Base-by-base conservation (phyloP, 2,329 filamentous ascomycete genomes). In the Paracoccidioides brasiliensis region DNA sequence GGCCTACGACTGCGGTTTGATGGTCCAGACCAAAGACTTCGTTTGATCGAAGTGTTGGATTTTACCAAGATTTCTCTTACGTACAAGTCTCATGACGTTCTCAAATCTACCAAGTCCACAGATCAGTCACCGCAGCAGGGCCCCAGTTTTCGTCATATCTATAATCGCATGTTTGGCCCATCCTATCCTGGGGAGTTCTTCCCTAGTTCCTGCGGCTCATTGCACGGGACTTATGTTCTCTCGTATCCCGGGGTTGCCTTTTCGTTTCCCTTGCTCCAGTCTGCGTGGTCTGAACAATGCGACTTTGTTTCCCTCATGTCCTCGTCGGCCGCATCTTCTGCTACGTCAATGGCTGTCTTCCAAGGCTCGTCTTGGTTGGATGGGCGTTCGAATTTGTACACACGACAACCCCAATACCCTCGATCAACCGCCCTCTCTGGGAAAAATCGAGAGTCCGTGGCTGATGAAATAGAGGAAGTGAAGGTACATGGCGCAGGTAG, bases 201-300 rank as follows among this genome's bases (percentile, higher is more conserved):
- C 41, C 79, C 85, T 7, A 82, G 88, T 0, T 69, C 71, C 5
- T 65, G 74, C 1, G 76, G 74, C 3, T 76, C 77, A 9, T 75
- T 76, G 14, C 74, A 78, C 57, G 90, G 90, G 14, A 86, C 82
- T 28, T 98, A 97, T 66, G 83, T 95, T 38, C 76, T 98, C 38
- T 97, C 91, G 1, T 98, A 96, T 71, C 90, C 91, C 0, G 93
- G 93, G 0, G 83, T 98, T 35, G 89, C 91, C 0, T 96, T 97
- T 68, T 90, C 86, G 41, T 98, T 98, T 61, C 83, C 88, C 0
- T 76, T 97, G 35, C 79, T 84, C 52, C 75, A 80, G 56, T 83
- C 85, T 0, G 81, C 83, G 28, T 96, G 89, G 77, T 88, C 86
- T 0, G 78, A 82, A 54, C 72, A 76, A 53, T 80, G 81, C 58